A percentile compares a stretch with the other conserved stretches of the same genome.
These are phyloP conservation scores for Medicago arabica DNA, from an alignment of 306 rosid species.

Conservation along the genomic window DNA sequence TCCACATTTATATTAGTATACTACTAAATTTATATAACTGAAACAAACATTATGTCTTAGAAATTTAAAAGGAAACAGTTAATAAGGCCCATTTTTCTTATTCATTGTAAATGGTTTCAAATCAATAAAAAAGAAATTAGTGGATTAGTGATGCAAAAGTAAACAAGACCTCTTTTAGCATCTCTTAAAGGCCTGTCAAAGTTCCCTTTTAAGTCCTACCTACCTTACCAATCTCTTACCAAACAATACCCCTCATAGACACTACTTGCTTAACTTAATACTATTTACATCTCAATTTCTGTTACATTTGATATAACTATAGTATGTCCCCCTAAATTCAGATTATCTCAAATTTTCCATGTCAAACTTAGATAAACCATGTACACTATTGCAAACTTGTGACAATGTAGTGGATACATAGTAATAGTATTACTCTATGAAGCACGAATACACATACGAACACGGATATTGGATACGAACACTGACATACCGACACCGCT, in stretches of 20 bases:
- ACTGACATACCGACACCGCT: too few relatives aligned
- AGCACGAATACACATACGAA: too few relatives aligned
- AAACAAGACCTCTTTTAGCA: conserved; percentile 55
- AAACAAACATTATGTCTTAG: conserved; percentile 27
- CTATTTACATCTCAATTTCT: conserved; percentile 11
- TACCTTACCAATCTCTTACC: conserved; percentile 46
- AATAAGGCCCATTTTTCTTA: conserved; percentile 37
- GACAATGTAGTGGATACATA: conserved; percentile 13
- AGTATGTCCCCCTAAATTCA: conserved; percentile 4
- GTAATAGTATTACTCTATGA: too few relatives aligned
- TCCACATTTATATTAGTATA: not conserved
- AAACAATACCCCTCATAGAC: conserved; percentile 35
- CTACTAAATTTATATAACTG: not conserved
- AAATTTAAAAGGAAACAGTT: conserved; percentile 32
- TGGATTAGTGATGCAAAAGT: conserved; percentile 59
- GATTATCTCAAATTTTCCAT: not conserved
- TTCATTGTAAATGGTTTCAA: conserved; percentile 53
- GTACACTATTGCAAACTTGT: conserved; percentile 9
- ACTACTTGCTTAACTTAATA: conserved; percentile 20
- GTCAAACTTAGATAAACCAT: conserved; percentile 25
- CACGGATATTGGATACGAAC: too few relatives aligned
- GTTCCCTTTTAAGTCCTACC: conserved; percentile 52
- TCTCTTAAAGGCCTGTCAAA: conserved; percentile 50
- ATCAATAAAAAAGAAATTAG: conserved; percentile 48
- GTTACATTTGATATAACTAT: conserved; percentile 33